phyloP scores from a whole-genome alignment of 495 filamentous ascomycete species.

The Hypoxylon perforatum region DNA sequence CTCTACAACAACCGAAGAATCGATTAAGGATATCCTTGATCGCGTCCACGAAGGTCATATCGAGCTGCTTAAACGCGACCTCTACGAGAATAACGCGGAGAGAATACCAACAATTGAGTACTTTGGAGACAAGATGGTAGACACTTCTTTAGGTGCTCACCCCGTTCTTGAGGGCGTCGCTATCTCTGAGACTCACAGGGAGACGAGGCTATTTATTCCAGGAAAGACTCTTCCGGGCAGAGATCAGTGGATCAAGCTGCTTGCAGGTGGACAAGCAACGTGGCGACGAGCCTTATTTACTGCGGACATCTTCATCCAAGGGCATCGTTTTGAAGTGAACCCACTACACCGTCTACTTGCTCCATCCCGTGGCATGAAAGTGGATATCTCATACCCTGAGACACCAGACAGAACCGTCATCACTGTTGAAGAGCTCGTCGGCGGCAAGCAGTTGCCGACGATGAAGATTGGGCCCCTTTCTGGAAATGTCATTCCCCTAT shows the following conservation, averaged over 20 bases:
- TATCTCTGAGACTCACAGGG: slow-evolving; percentile 70
- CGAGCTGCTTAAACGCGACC: slow-evolving; percentile 70
- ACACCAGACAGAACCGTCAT: slow-evolving; percentile 75
- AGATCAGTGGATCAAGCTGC: slow-evolving; percentile 78
- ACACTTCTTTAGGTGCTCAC: slow-evolving; percentile 57
- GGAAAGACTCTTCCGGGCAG: slow-evolving; percentile 69
- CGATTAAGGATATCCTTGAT: slow-evolving; percentile 82
- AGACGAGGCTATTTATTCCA: slow-evolving; percentile 70
- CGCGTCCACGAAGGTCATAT: slow-evolving; percentile 82
- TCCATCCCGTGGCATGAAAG: slow-evolving; percentile 77
- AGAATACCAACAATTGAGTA: slow-evolving; percentile 82
- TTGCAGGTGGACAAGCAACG: slow-evolving; percentile 77
- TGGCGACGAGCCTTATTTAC: slow-evolving; percentile 87
- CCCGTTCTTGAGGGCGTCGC: slow-evolving; percentile 73
- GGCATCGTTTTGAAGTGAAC: slow-evolving; percentile 86
- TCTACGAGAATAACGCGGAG: slow-evolving; percentile 73
- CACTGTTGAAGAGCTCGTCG: slow-evolving; percentile 65
- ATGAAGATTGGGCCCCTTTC: slow-evolving; percentile 74
- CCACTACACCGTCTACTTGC: slow-evolving; percentile 82
- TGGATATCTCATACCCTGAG: slow-evolving; percentile 75
- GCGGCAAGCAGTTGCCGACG: slow-evolving; percentile 67
- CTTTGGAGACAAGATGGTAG: slow-evolving; percentile 76
- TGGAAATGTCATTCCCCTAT: slow-evolving; percentile 73
- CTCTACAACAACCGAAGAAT: slow-evolving; percentile 78
- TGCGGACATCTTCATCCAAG: slow-evolving; percentile 83